Conservation (phyloP, 75 land plant species). For the Adiantum capillusveneris region DNA sequence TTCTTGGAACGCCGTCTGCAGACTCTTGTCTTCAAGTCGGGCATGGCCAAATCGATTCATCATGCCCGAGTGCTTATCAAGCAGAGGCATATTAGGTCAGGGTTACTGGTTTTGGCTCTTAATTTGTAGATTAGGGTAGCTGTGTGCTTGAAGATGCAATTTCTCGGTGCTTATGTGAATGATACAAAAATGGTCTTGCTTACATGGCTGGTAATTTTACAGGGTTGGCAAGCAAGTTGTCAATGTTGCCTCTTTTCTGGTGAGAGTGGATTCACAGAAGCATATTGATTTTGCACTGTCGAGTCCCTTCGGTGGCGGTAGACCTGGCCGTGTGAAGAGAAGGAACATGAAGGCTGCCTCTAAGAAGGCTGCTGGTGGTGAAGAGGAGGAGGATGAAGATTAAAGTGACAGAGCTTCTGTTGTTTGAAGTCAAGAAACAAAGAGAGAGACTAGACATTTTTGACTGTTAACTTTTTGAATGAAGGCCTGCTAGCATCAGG, state of each 20-base stretch:
- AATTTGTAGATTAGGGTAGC: too few species aligned
- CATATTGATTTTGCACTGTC: constrained; percentile 7
- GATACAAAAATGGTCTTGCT: background rate
- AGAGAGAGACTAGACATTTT: too few species aligned
- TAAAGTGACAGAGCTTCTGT: too few species aligned
- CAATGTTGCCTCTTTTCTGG: constrained; percentile 4
- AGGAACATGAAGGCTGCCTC: constrained; percentile 4
- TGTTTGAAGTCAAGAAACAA: too few species aligned
- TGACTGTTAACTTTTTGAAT: too few species aligned
- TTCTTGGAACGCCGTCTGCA: constrained; percentile 6
- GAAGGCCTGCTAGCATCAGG: too few species aligned
- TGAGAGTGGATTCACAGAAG: constrained; percentile 5
- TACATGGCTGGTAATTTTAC: background rate
- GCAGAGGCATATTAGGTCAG: constrained; percentile 5
- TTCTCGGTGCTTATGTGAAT: too few species aligned
- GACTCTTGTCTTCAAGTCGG: constrained; percentile 5
- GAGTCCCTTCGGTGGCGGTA: constrained; percentile 4
- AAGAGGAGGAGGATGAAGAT: constrained; percentile 9
- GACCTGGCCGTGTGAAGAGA: constrained; percentile 9
- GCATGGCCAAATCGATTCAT: constrained; percentile 8
- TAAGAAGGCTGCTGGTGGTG: constrained; percentile 8
- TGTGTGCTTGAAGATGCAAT: too few species aligned
- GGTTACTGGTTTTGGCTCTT: background rate
- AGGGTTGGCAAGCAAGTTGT: constrained; percentile 10
- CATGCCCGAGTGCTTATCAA: constrained; percentile 2